A percentile compares a stretch with the other conserved stretches of the same genome.
These are phyloP conservation scores for Artemisia argyi DNA, from an alignment of 129 eudicot species.

Conservation along the genomic window DNA sequence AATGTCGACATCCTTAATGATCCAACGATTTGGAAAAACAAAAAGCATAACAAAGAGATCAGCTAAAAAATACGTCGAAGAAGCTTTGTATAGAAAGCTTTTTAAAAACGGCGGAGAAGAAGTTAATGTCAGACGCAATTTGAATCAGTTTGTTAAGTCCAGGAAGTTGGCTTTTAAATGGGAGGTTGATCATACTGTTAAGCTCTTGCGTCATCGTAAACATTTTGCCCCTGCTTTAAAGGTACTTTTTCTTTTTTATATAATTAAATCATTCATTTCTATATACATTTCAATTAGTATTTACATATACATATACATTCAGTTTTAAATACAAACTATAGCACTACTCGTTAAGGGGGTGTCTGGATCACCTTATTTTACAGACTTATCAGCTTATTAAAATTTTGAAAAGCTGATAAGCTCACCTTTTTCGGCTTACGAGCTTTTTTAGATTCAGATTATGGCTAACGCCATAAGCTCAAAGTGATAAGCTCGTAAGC, in stretches of 20 bases:
- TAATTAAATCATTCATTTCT: background rate
- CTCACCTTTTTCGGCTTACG: too few species aligned
- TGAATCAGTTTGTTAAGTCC: constrained; percentile 63
- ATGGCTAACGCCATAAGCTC: too few species aligned
- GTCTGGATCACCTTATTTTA: too few species aligned
- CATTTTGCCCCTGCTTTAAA: constrained; percentile 81
- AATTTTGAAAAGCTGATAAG: too few species aligned
- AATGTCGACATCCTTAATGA: constrained; percentile 52
- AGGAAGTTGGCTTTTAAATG: constrained; percentile 77
- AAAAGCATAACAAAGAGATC: constrained; percentile 62
- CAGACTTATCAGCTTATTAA: too few species aligned
- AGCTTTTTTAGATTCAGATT: too few species aligned
- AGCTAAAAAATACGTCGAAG: constrained; percentile 79
- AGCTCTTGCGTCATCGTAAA: constrained; percentile 72
- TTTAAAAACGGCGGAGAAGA: constrained; percentile 79
- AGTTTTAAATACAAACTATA: too few species aligned
- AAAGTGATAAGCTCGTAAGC: too few species aligned
- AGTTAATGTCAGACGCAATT: constrained; percentile 50
- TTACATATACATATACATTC: too few species aligned
- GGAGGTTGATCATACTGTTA: constrained; percentile 87
- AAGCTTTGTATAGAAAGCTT: constrained; percentile 74
- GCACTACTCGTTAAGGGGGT: too few species aligned
- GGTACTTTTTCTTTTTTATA: constrained; percentile 33
- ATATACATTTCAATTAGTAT: too few species aligned
- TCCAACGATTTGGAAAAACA: constrained; percentile 60